Conservation (phyloP, 192 early-diverging fungal species). For the Entophlyctis helioformis region DNA sequence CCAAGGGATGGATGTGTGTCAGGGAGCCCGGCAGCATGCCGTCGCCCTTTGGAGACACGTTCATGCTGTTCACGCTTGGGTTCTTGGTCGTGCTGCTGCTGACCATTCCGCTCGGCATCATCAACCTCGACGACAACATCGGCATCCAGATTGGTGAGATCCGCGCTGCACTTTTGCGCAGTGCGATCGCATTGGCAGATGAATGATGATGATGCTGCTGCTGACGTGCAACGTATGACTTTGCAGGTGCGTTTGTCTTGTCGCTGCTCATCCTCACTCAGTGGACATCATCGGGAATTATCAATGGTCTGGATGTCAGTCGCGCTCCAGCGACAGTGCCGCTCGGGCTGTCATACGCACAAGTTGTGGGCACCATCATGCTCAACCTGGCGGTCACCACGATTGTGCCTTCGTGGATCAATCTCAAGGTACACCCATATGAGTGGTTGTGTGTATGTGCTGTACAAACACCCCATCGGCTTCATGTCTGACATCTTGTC, state of each 20-base stretch:
- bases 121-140: constrained; percentile 46
- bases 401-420: constrained; percentile 43
- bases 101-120: constrained; percentile 31
- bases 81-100: constrained; percentile 24
- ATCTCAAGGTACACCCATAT: constrained; percentile 29
- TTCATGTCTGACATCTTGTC: no score
- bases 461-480: no score
- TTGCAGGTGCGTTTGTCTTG: constrained; percentile 26
- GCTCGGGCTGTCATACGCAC: constrained; percentile 11
- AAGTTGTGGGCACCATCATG: constrained; percentile 34
- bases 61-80: constrained; percentile 32
- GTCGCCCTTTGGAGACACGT: constrained; percentile 29
- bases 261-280: constrained; percentile 23
- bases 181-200: no score
- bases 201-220: background rate
- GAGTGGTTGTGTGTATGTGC: constrained; percentile 5
- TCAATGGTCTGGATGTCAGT: no score
- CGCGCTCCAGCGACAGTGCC: constrained; percentile 26
- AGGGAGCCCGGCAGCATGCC: constrained; percentile 5
- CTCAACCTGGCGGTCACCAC: constrained; percentile 38
- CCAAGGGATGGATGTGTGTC: constrained; percentile 31
- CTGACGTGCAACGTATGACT: constrained; percentile 1
- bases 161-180: background rate
- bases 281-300: constrained; percentile 25
- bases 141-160: constrained; percentile 29